Conservation (phyloP, 306 rosid genomes). For the Sesbania bispinosa region DNA sequence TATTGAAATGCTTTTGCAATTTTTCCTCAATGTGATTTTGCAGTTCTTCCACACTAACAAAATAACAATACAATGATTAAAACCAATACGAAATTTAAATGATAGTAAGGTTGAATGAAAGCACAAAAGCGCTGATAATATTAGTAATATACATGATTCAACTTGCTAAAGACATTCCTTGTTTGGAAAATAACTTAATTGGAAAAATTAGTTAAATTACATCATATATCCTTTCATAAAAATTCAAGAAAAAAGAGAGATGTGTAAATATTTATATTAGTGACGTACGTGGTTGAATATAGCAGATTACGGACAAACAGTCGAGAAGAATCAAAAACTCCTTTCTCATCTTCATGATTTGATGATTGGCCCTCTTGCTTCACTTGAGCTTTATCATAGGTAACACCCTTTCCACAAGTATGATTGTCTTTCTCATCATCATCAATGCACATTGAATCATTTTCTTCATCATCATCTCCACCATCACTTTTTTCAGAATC, state of each 20-base stretch:
- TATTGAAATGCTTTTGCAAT: constrained; percentile 67
- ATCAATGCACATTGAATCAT: constrained; percentile 44
- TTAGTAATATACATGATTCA: neutral
- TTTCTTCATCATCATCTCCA: constrained; percentile 26
- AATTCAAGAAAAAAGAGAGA: neutral
- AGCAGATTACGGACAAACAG: constrained; percentile 84
- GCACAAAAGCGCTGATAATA: neutral
- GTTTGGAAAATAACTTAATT: neutral
- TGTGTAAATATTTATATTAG: neutral
- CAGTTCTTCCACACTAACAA: too few relatives aligned
- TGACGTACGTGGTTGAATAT: constrained; percentile 64
- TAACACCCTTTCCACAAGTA: constrained; percentile 8
- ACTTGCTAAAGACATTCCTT: constrained; percentile 4
- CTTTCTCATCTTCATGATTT: constrained; percentile 41
- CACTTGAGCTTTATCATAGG: constrained; percentile 15
- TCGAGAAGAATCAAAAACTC: constrained; percentile 49
- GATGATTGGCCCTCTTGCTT: constrained; percentile 21
- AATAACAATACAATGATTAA: constrained; percentile 6
- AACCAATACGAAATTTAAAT: neutral
- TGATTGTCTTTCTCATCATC: constrained; percentile 31
- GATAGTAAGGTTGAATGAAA: constrained; percentile 7
- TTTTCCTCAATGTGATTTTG: constrained; percentile 90
- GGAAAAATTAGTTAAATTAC: neutral
- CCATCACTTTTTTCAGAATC: constrained; percentile 63
- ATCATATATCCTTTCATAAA: neutral